Evolutionary conservation across 768 basidiomycete species (phyloP).

Genomic region (Piloderma croceum): DNA sequence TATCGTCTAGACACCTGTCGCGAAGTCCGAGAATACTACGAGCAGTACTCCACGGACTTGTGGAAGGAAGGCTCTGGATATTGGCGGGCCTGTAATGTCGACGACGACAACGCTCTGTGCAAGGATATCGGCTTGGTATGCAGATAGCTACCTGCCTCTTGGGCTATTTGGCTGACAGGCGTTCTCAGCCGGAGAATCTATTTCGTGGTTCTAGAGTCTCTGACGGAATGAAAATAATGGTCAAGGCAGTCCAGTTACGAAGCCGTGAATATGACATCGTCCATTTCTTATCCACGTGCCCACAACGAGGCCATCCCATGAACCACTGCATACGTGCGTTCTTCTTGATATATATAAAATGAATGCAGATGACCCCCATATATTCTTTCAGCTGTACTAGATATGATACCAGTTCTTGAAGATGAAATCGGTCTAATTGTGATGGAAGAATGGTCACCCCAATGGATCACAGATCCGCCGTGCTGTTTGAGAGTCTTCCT

Average conservation of each 20-base stretch:
- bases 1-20: slow-evolving; percentile 63
- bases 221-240: slow-evolving; percentile 50
- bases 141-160: slow-evolving; percentile 10
- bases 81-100: slow-evolving; percentile 24
- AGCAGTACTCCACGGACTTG: slow-evolving; percentile 20
- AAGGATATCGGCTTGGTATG: slow-evolving; percentile 68
- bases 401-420: slow-evolving; percentile 47
- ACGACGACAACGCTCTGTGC: slow-evolving; percentile 57
- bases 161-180: slow-evolving; percentile 6
- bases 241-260: slow-evolving; percentile 60
- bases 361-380: neutral
- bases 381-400: slow-evolving; percentile 53
- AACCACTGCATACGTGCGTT: slow-evolving; percentile 74
- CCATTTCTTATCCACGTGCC: slow-evolving; percentile 47
- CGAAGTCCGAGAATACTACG: slow-evolving; percentile 61
- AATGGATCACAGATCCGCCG: slow-evolving; percentile 47
- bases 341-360: slow-evolving; percentile 7
- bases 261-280: slow-evolving; percentile 63
- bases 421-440: slow-evolving; percentile 62
- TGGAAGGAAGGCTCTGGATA: too few relatives aligned
- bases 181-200: slow-evolving; percentile 57
- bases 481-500: slow-evolving; percentile 51
- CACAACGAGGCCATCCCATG: slow-evolving; percentile 52
- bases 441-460: slow-evolving; percentile 77
- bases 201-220: slow-evolving; percentile 57